A percentile compares a stretch with the other conserved stretches of the same genome.
phyloP scores from a whole-genome alignment of 192 early-diverging fungal genomes.

The Chytriomyces sp. region DNA sequence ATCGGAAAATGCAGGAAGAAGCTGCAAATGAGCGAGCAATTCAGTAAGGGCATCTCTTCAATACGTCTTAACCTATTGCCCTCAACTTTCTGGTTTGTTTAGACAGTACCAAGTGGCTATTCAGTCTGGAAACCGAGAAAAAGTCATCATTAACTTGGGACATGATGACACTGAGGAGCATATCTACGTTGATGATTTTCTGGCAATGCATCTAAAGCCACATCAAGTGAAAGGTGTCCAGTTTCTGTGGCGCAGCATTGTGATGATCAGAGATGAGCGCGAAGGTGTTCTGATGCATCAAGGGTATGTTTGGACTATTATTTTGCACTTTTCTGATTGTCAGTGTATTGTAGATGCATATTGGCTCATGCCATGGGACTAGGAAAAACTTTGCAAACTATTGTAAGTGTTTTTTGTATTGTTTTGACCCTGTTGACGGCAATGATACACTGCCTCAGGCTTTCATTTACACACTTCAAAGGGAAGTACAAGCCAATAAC shows the following conservation, averaged over 20 bases:
- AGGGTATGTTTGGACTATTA: too few species aligned
- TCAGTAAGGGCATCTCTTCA: neutral
- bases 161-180: constrained; percentile 57
- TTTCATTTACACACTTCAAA: constrained; percentile 69
- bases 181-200: constrained; percentile 58
- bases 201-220: constrained; percentile 60
- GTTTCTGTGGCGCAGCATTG: constrained; percentile 80
- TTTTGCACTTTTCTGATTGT: too few species aligned
- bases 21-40: neutral
- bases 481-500: constrained; percentile 58
- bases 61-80: neutral
- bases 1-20: neutral
- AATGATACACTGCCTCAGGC: neutral
- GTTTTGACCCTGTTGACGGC: neutral
- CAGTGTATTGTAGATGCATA: constrained; percentile 65
- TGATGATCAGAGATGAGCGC: constrained; percentile 57
- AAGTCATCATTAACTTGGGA: constrained; percentile 64
- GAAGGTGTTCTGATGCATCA: too few species aligned
- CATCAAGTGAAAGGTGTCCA: constrained; percentile 77
- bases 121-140: neutral
- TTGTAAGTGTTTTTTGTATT: constrained; percentile 36
- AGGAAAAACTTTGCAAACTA: constrained; percentile 80
- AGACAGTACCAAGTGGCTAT: neutral
- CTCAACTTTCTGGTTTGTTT: too few species aligned
- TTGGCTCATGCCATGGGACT: constrained; percentile 87